Conservation (phyloP, 2,329 filamentous ascomycete genomes). For the Fusarium sp. region DNA sequence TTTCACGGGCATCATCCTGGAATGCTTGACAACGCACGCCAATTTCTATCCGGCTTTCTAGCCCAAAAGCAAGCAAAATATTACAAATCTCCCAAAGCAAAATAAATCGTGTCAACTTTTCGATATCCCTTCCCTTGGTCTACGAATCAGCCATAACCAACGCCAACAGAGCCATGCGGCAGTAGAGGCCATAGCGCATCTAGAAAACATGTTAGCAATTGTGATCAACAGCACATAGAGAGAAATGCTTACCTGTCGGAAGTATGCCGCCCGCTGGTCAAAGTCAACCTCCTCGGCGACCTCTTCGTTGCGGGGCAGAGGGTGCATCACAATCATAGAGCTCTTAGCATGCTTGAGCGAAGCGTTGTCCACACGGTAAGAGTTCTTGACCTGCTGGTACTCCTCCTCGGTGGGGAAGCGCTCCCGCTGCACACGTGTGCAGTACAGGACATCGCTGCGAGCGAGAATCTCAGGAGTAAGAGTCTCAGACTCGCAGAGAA, state of each 20-base stretch:
- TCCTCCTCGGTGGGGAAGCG: constrained; percentile 84
- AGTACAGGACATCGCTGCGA: constrained; percentile 92
- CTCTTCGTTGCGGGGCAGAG: constrained; percentile 92
- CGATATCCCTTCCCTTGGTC: constrained; percentile 29
- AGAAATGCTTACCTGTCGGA: constrained; percentile 85
- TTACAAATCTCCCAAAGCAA: constrained; percentile 33
- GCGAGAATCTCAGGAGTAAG: constrained; percentile 90
- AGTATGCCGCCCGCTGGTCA: constrained; percentile 96
- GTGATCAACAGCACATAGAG: background rate
- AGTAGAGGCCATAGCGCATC: constrained; percentile 99
- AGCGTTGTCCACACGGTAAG: constrained; percentile 89
- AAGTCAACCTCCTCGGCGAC: constrained; percentile 97
- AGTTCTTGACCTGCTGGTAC: constrained; percentile 90
- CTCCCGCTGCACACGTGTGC: constrained; percentile 96
- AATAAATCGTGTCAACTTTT: constrained; percentile 38
- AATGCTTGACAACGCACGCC: constrained; percentile 49
- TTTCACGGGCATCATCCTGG: constrained; percentile 47
- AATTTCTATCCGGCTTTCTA: constrained; percentile 49
- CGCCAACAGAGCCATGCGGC: constrained; percentile 95
- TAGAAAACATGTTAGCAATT: constrained; percentile 56
- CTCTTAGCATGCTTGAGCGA: constrained; percentile 92
- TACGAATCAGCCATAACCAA: constrained; percentile 77
- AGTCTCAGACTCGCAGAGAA: constrained; percentile 79
- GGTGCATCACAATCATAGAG: constrained; percentile 95
- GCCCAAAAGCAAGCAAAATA: constrained; percentile 36